phyloP scores from a whole-genome alignment of 148 eudicot species.

The Chenopodium quinoa region DNA sequence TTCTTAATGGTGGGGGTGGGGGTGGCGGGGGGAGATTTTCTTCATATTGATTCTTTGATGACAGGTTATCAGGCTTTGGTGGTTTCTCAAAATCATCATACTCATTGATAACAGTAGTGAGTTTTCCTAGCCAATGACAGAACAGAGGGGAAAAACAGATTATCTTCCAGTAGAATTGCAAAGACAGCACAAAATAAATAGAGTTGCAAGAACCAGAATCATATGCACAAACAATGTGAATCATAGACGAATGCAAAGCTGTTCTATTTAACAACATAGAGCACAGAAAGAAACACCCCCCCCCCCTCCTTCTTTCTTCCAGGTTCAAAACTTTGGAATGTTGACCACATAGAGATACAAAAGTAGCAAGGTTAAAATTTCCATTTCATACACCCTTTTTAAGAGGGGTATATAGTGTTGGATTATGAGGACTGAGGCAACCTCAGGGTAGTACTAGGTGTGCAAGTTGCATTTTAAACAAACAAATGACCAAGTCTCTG shows the following conservation, averaged over 20 bases:
- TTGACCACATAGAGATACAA: not conserved
- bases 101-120: conserved; percentile 41
- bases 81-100: conserved; percentile 58
- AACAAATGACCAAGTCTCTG: not conserved
- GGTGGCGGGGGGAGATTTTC: conserved; percentile 81
- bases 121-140: conserved; percentile 51
- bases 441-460: not conserved
- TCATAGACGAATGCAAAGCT: not conserved
- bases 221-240: not conserved
- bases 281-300: not conserved
- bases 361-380: not conserved
- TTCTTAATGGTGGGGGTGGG: conserved; percentile 77
- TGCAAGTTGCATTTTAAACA: not conserved
- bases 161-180: not conserved
- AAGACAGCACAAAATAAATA: not conserved
- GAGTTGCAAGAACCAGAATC: not conserved
- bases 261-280: not conserved
- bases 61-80: conserved; percentile 43
- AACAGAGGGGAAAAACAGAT: conserved; percentile 1
- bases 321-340: not conserved
- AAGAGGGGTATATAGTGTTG: not conserved
- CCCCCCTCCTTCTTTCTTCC: not conserved
- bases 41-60: conserved; percentile 43
- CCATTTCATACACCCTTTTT: not conserved
- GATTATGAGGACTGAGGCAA: not conserved